Evolutionary conservation across 148 eudicot genomes (phyloP).

Genomic region (Persicaria maculosa): DNA sequence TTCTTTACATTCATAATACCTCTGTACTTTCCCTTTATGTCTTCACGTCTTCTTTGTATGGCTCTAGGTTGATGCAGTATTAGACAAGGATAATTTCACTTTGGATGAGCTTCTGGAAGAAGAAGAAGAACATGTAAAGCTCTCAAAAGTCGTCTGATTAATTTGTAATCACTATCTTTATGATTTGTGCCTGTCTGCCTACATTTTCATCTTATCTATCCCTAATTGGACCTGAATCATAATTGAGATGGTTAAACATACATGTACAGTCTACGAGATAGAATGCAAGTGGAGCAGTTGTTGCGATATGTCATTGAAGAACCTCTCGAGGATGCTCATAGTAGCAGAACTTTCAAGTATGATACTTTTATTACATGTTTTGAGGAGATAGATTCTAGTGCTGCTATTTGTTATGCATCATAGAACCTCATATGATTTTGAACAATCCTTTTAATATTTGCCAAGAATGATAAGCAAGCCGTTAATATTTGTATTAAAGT

Average conservation of each 20-base stretch:
- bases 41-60: background rate
- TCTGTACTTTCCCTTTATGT: no score
- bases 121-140: conserved; percentile 85
- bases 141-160: conserved; percentile 86
- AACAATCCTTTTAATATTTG: background rate
- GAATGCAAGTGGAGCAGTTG: conserved; percentile 91
- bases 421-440: background rate
- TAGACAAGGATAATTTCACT: conserved; percentile 85
- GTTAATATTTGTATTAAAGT: background rate
- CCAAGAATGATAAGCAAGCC: background rate
- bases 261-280: conserved; percentile 72
- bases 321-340: conserved; percentile 83
- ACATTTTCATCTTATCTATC: background rate
- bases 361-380: background rate
- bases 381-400: background rate
- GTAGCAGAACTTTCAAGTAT: conserved; percentile 83
- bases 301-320: conserved; percentile 80
- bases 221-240: background rate
- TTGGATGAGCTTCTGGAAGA: conserved; percentile 96
- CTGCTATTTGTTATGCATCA: background rate
- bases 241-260: background rate
- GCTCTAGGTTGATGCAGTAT: conserved; percentile 73
- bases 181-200: background rate
- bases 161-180: conserved; percentile 53
- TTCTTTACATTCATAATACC: no score